Base-by-base conservation (phyloP, 2,329 filamentous ascomycete genomes). In the Venturia pyrina region DNA sequence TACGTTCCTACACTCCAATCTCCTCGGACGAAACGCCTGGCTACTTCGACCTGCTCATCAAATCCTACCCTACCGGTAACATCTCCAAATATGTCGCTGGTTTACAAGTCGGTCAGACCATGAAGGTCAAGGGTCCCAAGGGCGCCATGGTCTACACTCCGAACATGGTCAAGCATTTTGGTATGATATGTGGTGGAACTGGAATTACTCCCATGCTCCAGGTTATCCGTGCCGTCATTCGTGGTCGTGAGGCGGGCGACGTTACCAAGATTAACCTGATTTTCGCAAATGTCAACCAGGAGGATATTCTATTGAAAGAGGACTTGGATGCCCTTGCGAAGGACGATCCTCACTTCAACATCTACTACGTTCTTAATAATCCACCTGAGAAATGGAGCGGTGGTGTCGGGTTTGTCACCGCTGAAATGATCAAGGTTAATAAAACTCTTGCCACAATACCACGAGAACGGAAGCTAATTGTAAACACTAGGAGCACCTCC, bases 151-250 rank as follows among this genome's bases (percentile, higher is more conserved):
- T 96, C 69, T 99, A 99, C 81, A 91, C 89, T 21, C 92, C 93
- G 72, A 97, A 97, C 83, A 93, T 99, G 90, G 91, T 93, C 72
- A 88, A 90, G 70, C 90, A 90, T 79, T 96, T 99, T 71, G 95
- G 93, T 75, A 99, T 99, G 95, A 91, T 99, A 75, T 92, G 95
- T 69, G 95, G 95, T 71, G 95, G 95, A 70, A 98, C 95, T 43
- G 95, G 95, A 71, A 98, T 99, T 77, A 98, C 95, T 11, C 95
- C 95, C 68, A 99, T 99, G 95, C 85, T 98, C 69, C 95, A 99
- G 82, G 87, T 99, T 72, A 87, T 96, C 76, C 89, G 92, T 73
- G 95, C 93, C 67, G 92, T 98, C 71, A 85, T 93, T 72, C 87
- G 91, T 71, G 91, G 91, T 73, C 87, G 91, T 68, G 71, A 69